Percentiles rank a stretch among this genome's conserved stretches.
Conservation (phyloP, 1,284 basidiomycete species). For the Amylostereum areolatum region DNA sequence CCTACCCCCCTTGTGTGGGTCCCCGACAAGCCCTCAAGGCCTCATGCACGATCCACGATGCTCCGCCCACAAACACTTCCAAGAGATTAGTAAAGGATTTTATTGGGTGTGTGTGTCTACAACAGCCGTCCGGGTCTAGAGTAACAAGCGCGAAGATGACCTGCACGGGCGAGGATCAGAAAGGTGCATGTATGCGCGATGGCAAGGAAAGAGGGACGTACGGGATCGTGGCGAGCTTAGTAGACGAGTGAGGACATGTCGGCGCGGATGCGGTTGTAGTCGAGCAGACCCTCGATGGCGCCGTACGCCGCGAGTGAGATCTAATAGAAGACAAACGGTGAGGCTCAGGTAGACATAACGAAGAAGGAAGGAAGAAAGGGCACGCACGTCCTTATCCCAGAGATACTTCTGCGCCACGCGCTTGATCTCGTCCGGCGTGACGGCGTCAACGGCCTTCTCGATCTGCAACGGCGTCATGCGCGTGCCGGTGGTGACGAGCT, state of each 20-base stretch:
- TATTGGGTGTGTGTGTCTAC: not conserved
- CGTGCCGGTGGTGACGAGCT: constrained; percentile 91
- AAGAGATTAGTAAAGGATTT: not conserved
- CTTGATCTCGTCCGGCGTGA: constrained; percentile 88
- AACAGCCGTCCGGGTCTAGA: not conserved
- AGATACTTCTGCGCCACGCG: constrained; percentile 94
- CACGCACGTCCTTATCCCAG: constrained; percentile 90
- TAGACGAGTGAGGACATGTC: constrained; percentile 79
- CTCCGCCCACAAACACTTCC: no score
- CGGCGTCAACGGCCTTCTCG: constrained; percentile 87
- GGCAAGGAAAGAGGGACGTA: no score
- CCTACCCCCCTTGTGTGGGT: no score
- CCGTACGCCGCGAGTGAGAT: constrained; percentile 82
- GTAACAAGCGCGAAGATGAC: not conserved
- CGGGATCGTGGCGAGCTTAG: no score
- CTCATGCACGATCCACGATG: no score
- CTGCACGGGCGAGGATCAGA: no score
- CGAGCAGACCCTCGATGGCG: constrained; percentile 81
- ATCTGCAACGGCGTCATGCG: constrained; percentile 92
- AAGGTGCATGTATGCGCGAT: no score
- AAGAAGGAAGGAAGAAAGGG: constrained; percentile 8
- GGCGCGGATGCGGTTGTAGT: constrained; percentile 76
- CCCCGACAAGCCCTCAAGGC: no score
- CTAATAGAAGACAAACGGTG: constrained; percentile 40
- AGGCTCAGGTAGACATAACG: constrained; percentile 6